Conservation (phyloP, 345 rosid genomes). For the Moricandia arvensis region DNA sequence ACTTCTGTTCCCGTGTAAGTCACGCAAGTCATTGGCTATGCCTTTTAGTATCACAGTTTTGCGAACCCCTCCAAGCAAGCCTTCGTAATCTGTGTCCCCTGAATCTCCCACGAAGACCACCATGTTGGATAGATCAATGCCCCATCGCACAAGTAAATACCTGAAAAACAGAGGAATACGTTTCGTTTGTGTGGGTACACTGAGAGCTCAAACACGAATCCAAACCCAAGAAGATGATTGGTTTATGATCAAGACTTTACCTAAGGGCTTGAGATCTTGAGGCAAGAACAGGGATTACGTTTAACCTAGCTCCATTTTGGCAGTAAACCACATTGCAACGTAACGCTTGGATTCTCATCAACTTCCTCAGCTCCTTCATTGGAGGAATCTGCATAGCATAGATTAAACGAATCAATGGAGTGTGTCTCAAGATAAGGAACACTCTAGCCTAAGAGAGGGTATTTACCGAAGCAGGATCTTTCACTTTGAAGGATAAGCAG, state of each 20-base stretch:
- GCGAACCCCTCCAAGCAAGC: conserved; percentile 67
- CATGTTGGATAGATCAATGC: conserved; percentile 50
- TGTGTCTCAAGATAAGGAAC: not conserved
- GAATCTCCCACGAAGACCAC: conserved; percentile 67
- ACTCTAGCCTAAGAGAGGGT: not conserved
- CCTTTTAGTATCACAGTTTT: conserved; percentile 56
- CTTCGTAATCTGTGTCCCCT: conserved; percentile 81
- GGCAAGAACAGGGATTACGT: conserved; percentile 71
- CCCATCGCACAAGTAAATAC: conserved; percentile 73
- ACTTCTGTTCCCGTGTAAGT: conserved; percentile 51
- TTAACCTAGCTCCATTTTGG: conserved; percentile 59
- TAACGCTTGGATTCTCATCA: conserved; percentile 71
- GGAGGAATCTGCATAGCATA: conserved; percentile 54
- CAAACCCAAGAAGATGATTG: not conserved
- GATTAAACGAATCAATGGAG: not conserved
- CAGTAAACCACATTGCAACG: conserved; percentile 66
- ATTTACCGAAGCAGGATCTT: conserved; percentile 49
- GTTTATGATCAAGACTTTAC: conserved; percentile 33
- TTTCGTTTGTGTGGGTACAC: not conserved
- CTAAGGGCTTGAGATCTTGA: conserved; percentile 84
- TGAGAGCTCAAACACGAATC: not conserved
- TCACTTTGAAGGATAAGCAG: conserved; percentile 61
- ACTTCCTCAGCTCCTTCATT: conserved; percentile 58
- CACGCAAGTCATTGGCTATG: conserved; percentile 43
- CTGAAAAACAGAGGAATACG: conserved; percentile 37